Conservation (phyloP, 1,284 basidiomycete genomes). For the Paramarasmius palmivorus region DNA sequence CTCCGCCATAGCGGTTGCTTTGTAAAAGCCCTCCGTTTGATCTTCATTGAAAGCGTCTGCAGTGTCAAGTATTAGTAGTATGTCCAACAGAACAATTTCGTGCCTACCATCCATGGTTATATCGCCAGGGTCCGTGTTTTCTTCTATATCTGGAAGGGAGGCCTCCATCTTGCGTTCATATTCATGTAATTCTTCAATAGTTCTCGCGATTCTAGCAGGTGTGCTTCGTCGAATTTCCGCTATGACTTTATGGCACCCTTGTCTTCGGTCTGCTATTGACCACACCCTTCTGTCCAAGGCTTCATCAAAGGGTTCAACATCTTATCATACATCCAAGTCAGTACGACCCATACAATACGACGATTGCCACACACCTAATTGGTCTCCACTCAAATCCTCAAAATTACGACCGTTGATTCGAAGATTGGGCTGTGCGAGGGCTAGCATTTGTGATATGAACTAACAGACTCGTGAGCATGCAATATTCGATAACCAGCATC, state of each 20-base stretch:
- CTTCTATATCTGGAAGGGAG: conserved; percentile 3
- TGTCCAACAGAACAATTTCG: background rate
- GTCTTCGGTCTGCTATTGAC: conserved; percentile 64
- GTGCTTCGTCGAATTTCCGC: conserved; percentile 59
- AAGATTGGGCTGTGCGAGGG: conserved; percentile 67
- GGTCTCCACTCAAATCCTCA: conserved; percentile 60
- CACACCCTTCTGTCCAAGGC: conserved; percentile 72
- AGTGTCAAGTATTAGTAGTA: background rate
- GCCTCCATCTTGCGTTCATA: conserved; percentile 42
- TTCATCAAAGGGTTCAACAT: conserved; percentile 80
- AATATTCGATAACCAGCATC: conserved; percentile 2
- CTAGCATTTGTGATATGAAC: conserved; percentile 65
- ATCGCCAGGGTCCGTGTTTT: conserved; percentile 1
- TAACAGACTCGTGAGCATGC: conserved; percentile 25
- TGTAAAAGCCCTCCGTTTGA: conserved; percentile 2
- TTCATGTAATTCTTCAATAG: conserved; percentile 48
- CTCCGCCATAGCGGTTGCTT: conserved; percentile 40
- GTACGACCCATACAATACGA: background rate
- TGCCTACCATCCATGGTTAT: background rate
- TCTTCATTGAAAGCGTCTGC: background rate
- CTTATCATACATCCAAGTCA: conserved; percentile 34
- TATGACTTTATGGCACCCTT: conserved; percentile 68
- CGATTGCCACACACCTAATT: conserved; percentile 46
- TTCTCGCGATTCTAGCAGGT: conserved; percentile 51
- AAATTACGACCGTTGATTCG: conserved; percentile 79